phyloP scores from a whole-genome alignment of 2,329 filamentous ascomycete genomes.

The Bipolaris victoriae region DNA sequence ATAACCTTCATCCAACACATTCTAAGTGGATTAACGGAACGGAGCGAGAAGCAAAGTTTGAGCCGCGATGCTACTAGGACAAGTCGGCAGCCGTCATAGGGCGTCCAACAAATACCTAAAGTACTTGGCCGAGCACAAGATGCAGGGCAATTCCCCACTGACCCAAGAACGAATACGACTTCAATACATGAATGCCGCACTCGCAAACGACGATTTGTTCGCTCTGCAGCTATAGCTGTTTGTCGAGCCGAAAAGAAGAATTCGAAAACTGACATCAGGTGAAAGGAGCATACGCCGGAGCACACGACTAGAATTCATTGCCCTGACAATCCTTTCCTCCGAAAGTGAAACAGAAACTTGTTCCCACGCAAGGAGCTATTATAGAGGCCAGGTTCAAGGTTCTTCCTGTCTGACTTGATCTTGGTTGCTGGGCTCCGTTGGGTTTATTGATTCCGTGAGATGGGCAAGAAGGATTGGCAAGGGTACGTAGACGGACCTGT shows the following conservation, averaged over 20 bases:
- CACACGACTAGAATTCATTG: not conserved
- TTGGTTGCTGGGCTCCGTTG: slow-evolving; percentile 3
- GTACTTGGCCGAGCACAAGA: not conserved
- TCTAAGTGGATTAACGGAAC: slow-evolving; percentile 10
- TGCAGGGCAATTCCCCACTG: slow-evolving; percentile 6
- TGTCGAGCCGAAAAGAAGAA: not conserved
- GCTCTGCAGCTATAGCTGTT: not conserved
- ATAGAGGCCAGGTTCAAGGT: slow-evolving; percentile 1
- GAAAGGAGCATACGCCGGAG: not conserved
- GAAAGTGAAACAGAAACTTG: slow-evolving; percentile 1
- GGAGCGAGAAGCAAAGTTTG: slow-evolving; percentile 4
- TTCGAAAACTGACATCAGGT: not conserved
- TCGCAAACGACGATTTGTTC: not conserved
- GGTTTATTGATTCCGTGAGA: slow-evolving; percentile 5
- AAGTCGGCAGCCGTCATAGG: slow-evolving; percentile 4
- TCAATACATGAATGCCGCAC: not conserved
- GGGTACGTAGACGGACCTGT: not conserved
- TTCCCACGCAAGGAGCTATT: not conserved
- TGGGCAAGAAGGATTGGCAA: not conserved
- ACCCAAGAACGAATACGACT: not conserved
- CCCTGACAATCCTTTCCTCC: not conserved
- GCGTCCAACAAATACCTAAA: not conserved
- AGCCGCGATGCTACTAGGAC: slow-evolving; percentile 1
- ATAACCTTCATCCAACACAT: not conserved
- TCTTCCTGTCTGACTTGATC: not conserved